Base-by-base conservation (phyloP, 176 grass and related monocot species). In the Aegilops speltoides region DNA sequence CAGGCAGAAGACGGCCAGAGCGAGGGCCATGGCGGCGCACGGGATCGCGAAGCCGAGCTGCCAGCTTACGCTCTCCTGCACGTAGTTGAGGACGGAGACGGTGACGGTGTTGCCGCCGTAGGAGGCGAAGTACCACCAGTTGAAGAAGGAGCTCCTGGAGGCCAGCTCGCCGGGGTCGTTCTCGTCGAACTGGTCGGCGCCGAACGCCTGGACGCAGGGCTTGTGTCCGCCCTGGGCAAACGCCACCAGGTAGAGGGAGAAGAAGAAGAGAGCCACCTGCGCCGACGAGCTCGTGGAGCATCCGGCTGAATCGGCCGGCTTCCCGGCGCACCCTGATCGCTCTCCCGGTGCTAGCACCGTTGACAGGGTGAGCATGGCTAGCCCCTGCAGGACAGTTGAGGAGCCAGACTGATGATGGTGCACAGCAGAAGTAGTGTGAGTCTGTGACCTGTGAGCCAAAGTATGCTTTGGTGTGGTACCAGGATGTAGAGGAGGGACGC, bases 131-230 rank as follows among this genome's bases (percentile, higher is more conserved):
- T 92, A 92, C 90, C 87, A 92, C 90, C 90, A 89, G 74, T 92
- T 86, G 45, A 92, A 92, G 84, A 89, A 92, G 48, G 87, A 89
- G 75, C 87, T 83, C 80, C 83, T 89, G 6, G 61, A 83, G 33
- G 37, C 68, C 45, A 28, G 60, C 72, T 92, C 87, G 34, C 61
- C 37, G 16, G 86, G 83, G n/a, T 93, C 83, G 19, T 84, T 86
- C 20, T 86, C 79, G 31, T 85, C 88, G n/a, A 93, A 93, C 62
- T 91, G 92, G 24, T 93, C 92, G 13, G 89, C 92, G 9, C 89
- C 86, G 62, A 93, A 93, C 46, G 92, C 88, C 52, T 93, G 89
- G 3, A 78, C 72, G 59, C 89, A 93, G 1, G 89, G 92, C 29
- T 91, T 93, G 65, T 93, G 86, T 17, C 89, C 82, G 7, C 83